Percentiles rank a stretch among this genome's conserved stretches.
phyloP scores from a whole-genome alignment of 768 basidiomycete species.

The Rhodotorula sphaerocarpa region DNA sequence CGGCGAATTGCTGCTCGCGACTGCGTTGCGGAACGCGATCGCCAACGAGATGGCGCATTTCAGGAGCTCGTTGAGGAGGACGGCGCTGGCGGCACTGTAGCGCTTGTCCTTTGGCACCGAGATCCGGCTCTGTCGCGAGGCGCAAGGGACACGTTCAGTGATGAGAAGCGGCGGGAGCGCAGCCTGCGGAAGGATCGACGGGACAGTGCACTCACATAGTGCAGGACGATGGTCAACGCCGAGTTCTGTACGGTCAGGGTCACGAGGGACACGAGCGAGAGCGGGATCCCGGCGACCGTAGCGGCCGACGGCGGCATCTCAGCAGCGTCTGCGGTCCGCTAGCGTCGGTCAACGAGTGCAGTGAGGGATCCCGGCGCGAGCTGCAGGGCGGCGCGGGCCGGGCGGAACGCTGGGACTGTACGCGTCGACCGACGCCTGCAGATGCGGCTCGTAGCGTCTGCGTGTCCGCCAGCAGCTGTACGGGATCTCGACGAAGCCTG shows the following conservation, averaged over 20 bases:
- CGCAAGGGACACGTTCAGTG: no score
- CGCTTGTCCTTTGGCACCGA: constrained; percentile 20
- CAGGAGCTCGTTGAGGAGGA: constrained; percentile 85
- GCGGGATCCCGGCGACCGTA: constrained; percentile 38
- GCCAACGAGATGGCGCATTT: constrained; percentile 79
- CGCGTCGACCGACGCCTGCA: no score
- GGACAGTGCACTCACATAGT: constrained; percentile 61
- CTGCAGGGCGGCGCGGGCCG: no score
- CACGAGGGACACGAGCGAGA: constrained; percentile 90
- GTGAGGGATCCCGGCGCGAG: no score
- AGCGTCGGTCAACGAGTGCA: no score
- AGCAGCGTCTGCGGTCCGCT: no score
- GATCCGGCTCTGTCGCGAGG: constrained; percentile 23
- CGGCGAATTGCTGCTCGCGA: not conserved
- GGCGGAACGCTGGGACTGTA: no score
- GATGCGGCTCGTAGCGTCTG: no score
- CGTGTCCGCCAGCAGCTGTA: no score
- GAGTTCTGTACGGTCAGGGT: constrained; percentile 97
- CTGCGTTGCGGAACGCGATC: constrained; percentile 52
- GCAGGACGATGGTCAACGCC: constrained; percentile 83
- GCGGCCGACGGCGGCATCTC: not conserved
- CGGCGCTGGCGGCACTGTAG: constrained; percentile 90
- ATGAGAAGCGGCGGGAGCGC: no score
- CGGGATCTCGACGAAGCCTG: no score
- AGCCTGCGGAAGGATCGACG: no score